These are phyloP conservation scores for Sugiyamaella japonica DNA, from an alignment of 1,139 yeast species.

Conservation along the genomic window DNA sequence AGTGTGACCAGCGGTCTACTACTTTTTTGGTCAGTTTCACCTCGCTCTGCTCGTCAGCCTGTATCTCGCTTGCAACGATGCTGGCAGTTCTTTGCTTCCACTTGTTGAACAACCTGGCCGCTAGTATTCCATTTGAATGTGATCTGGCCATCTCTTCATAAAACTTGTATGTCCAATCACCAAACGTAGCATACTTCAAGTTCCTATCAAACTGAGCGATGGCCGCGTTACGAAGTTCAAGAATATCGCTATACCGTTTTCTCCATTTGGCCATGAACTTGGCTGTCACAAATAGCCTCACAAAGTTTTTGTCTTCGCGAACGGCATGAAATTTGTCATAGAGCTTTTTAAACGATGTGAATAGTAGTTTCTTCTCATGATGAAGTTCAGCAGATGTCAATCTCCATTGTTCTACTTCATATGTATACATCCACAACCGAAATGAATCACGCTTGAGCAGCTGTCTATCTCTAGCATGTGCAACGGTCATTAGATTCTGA, in stretches of 20 bases:
- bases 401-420: conserved; percentile 15
- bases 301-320: conserved; percentile 11
- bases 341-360: conserved; percentile 2
- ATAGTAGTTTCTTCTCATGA: conserved; percentile 4
- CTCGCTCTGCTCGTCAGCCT: not conserved
- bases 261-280: conserved; percentile 15
- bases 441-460: conserved; percentile 21
- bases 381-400: conserved; percentile 11
- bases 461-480: conserved; percentile 16
- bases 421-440: conserved; percentile 15
- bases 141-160: conserved; percentile 11
- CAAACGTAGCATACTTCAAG: conserved; percentile 8
- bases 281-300: conserved; percentile 9
- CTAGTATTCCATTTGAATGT: not conserved
- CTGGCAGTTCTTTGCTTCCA: conserved; percentile 8
- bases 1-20: not conserved
- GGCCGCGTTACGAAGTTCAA: not conserved
- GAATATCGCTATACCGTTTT: not conserved
- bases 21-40: not conserved
- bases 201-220: not conserved
- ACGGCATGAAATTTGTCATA: conserved; percentile 10
- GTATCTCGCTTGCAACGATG: not conserved
- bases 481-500: conserved; percentile 17
- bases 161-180: conserved; percentile 11
- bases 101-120: not conserved